These are phyloP conservation scores for Ustilago sp. DNA, from an alignment of 1,284 basidiomycete species.

Conservation along the genomic window DNA sequence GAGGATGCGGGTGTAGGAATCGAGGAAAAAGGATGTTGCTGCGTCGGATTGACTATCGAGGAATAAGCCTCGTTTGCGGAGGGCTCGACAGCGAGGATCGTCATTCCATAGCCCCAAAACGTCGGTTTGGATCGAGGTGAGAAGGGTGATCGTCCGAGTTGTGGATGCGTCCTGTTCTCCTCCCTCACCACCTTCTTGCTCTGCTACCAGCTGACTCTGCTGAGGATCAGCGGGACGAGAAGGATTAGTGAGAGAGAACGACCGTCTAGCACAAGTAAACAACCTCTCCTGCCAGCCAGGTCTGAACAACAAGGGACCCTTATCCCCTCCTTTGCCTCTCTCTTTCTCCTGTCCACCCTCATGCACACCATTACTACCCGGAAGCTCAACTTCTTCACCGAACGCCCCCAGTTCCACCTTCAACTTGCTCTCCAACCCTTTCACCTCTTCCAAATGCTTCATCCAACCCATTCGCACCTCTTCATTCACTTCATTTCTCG, in stretches of 20 bases:
- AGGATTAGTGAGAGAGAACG: conserved; percentile 10
- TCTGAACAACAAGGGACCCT: conserved; percentile 25
- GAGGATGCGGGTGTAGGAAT: conserved; percentile 39
- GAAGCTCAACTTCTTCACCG: conserved; percentile 18
- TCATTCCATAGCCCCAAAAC: conserved; percentile 25
- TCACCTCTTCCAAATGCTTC: conserved; percentile 8
- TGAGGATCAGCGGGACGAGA: not conserved
- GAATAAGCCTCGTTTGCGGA: conserved; percentile 29
- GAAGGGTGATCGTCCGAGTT: not conserved
- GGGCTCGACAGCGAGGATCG: conserved; percentile 13
- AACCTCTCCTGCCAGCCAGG: conserved; percentile 51
- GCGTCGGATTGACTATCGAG: conserved; percentile 26
- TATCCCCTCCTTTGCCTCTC: conserved; percentile 7
- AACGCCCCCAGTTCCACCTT: conserved; percentile 31
- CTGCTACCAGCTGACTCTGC: not conserved
- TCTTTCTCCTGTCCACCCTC: not conserved
- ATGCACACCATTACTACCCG: not conserved
- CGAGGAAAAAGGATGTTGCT: conserved; percentile 45
- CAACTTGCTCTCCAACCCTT: conserved; percentile 18
- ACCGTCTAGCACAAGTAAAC: conserved; percentile 31
- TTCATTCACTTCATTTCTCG: conserved; percentile 15
- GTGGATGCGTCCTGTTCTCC: not conserved
- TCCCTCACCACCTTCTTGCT: conserved; percentile 1
- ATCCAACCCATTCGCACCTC: conserved; percentile 12
- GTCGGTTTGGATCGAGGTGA: conserved; percentile 10